phyloP scores from a whole-genome alignment of 176 grass and related monocot genomes.

The Carex myosuroides region DNA sequence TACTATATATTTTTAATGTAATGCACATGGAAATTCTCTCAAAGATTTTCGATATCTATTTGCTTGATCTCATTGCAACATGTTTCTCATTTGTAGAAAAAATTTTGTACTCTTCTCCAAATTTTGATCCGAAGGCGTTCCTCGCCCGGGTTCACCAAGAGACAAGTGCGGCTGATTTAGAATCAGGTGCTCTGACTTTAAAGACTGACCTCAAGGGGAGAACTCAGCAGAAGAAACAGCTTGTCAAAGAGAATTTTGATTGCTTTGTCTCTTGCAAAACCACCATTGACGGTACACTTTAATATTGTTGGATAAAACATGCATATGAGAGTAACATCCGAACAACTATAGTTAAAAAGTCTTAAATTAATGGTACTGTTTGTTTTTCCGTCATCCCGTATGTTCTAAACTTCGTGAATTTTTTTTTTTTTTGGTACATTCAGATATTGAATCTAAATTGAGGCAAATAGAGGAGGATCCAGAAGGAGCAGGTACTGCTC shows the following conservation, averaged over 20 bases:
- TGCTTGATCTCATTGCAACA: neutral
- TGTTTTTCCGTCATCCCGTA: slow-evolving; percentile 13
- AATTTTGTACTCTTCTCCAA: slow-evolving; percentile 86
- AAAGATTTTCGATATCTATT: neutral
- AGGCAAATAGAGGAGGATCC: slow-evolving; percentile 99
- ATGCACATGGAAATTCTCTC: neutral
- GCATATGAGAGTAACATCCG: neutral
- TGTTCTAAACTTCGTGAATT: slow-evolving; percentile 1
- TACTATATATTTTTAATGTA: neutral
- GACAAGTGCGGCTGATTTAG: slow-evolving; percentile 90
- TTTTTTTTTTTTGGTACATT: slow-evolving; percentile 6
- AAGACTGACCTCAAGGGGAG: slow-evolving; percentile 99
- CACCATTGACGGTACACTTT: slow-evolving; percentile 82
- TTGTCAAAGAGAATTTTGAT: slow-evolving; percentile 99
- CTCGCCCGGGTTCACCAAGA: slow-evolving; percentile 91
- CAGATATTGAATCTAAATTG: slow-evolving; percentile 93
- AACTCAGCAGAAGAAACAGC: slow-evolving; percentile 97
- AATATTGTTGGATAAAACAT: neutral
- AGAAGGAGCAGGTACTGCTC: slow-evolving; percentile 91
- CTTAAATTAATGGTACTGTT: neutral
- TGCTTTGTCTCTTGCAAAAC: slow-evolving; percentile 99
- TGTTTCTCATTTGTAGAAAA: slow-evolving; percentile 59
- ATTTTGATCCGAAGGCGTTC: slow-evolving; percentile 94
- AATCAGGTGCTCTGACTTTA: slow-evolving; percentile 87
- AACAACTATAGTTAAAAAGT: slow-evolving; percentile 1